Conservation (phyloP, 1,284 basidiomycete genomes). For the Phellopilus nigrolimitatus region DNA sequence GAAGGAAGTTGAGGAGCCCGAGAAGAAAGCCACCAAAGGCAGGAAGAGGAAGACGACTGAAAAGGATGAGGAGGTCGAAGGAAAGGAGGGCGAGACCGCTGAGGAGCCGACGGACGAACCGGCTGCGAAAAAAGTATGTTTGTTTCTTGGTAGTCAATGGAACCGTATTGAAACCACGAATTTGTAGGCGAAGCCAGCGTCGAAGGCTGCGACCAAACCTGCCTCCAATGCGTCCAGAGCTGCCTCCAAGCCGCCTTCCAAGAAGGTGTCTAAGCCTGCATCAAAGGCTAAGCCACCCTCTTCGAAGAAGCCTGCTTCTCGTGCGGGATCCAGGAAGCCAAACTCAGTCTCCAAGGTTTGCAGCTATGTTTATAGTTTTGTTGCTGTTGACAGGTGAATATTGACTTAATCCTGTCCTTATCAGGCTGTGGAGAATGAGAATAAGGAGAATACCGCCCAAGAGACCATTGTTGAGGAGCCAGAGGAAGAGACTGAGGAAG, state of each 20-base stretch:
- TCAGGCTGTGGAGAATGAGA: conserved; percentile 42
- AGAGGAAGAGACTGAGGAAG: conserved; percentile 42
- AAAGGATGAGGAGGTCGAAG: conserved; percentile 26
- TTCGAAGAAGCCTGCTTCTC: conserved; percentile 37
- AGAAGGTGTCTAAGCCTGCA: conserved; percentile 32
- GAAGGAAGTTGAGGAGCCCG: conserved; percentile 53
- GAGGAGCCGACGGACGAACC: conserved; percentile 30
- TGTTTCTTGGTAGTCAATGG: conserved; percentile 24
- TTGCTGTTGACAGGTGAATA: conserved; percentile 18
- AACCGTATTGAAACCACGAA: conserved; percentile 20
- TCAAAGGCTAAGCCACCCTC: conserved; percentile 32
- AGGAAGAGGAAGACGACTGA: conserved; percentile 28
- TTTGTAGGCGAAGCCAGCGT: conserved; percentile 28
- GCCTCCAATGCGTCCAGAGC: conserved; percentile 34
- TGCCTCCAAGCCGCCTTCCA: conserved; percentile 39
- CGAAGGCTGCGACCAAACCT: conserved; percentile 29
- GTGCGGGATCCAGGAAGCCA: conserved; percentile 36
- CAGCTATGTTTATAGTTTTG: conserved; percentile 5
- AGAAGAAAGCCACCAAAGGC: conserved; percentile 28
- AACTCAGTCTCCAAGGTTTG: conserved; percentile 39
- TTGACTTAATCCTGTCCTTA: not conserved
- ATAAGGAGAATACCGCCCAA: conserved; percentile 31
- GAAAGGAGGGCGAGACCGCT: conserved; percentile 27
- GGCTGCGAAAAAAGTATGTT: conserved; percentile 49
- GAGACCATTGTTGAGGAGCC: conserved; percentile 52